phyloP scores from a whole-genome alignment of 768 basidiomycete species.

The Chalciporus pseudorubinellus region DNA sequence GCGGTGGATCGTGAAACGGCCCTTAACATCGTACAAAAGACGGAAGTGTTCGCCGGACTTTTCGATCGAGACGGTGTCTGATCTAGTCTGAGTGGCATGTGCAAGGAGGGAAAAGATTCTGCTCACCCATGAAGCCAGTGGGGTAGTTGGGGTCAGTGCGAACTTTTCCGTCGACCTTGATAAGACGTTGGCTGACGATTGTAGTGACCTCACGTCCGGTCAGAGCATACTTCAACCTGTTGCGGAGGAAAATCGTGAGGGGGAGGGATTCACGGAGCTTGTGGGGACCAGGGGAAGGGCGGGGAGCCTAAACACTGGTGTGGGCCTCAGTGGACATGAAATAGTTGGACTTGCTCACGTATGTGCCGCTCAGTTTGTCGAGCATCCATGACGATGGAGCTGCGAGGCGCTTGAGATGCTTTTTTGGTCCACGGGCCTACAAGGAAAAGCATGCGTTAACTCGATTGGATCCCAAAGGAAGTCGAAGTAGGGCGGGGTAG shows the following conservation, averaged over 20 bases:
- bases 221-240: conserved; percentile 98
- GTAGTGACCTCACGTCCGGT: conserved; percentile 94
- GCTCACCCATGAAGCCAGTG: conserved; percentile 92
- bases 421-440: conserved; percentile 97
- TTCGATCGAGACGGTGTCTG: conserved; percentile 96
- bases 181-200: conserved; percentile 93
- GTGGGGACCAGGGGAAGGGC: conserved; percentile 97
- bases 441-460: conserved; percentile 22
- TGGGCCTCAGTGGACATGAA: conserved; percentile 4
- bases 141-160: conserved; percentile 97
- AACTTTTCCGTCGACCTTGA: conserved; percentile 99
- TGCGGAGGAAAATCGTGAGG: conserved; percentile 95
- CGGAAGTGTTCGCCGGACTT: conserved; percentile 99
- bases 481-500: neutral
- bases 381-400: conserved; percentile 99
- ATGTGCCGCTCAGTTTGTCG: conserved; percentile 95
- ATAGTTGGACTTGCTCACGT: conserved; percentile 50
- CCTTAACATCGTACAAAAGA: conserved; percentile 98
- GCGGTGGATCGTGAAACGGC: conserved; percentile 99
- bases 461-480: neutral
- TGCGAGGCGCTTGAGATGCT: conserved; percentile 95
- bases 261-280: conserved; percentile 98
- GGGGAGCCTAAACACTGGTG: conserved; percentile 67
- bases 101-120: neutral
- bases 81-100: conserved; percentile 1